Percentiles rank a stretch among this genome's conserved stretches.
phyloP scores from a whole-genome alignment of 139 green algal species.

The Coccomyxa sp. region DNA sequence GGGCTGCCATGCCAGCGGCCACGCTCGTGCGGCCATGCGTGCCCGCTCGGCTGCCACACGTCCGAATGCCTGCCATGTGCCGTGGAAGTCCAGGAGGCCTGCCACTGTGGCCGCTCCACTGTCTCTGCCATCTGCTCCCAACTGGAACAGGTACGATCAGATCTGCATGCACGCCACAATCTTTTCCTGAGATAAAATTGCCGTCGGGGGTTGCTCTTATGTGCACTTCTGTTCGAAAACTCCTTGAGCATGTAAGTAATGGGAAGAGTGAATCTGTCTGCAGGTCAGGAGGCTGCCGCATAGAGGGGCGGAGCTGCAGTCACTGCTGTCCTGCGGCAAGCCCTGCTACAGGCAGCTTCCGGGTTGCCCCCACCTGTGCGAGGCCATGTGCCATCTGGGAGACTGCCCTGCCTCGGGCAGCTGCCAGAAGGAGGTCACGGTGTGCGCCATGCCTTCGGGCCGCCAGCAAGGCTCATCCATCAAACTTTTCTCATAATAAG shows the following conservation, averaged over 20 bases:
- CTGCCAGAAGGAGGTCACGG: slow-evolving; percentile 58
- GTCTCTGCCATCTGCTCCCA: slow-evolving; percentile 52
- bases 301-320: too few species aligned
- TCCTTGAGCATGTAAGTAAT: neutral
- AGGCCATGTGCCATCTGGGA: slow-evolving; percentile 49
- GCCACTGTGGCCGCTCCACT: slow-evolving; percentile 60
- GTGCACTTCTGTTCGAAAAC: neutral
- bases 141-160: slow-evolving; percentile 6
- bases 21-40: slow-evolving; percentile 53
- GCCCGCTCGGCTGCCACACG: slow-evolving; percentile 52
- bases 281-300: too few species aligned
- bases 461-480: too few species aligned
- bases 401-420: slow-evolving; percentile 37
- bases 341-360: slow-evolving; percentile 52
- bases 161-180: too few species aligned
- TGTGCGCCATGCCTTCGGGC: slow-evolving; percentile 10
- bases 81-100: slow-evolving; percentile 15
- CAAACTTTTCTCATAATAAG: too few species aligned
- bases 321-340: slow-evolving; percentile 49
- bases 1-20: slow-evolving; percentile 29
- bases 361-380: slow-evolving; percentile 59
- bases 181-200: too few species aligned
- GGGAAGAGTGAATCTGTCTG: too few species aligned
- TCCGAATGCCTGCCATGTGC: slow-evolving; percentile 34
- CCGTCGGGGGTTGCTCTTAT: too few species aligned